Evolutionary conservation across 1,139 yeast genomes (phyloP).

Genomic region (Pichia sp.): DNA sequence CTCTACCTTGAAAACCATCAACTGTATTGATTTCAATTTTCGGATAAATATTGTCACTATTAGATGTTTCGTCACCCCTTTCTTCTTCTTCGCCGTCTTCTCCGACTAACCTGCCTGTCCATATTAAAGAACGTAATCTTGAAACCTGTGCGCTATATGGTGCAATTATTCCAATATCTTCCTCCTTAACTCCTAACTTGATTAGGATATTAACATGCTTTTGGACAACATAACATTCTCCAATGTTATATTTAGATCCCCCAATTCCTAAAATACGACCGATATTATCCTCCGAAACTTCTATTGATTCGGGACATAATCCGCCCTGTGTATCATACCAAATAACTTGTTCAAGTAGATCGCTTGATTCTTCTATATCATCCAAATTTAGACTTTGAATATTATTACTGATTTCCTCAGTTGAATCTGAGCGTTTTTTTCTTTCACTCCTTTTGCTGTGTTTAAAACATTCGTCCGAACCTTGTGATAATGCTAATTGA

Average conservation of each 20-base stretch:
- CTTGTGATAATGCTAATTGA: conserved; percentile 15
- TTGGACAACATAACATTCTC: conserved; percentile 58
- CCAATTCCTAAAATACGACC: conserved; percentile 5
- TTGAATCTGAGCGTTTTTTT: background rate
- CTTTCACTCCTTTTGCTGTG: conserved; percentile 13
- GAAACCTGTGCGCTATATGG: conserved; percentile 88
- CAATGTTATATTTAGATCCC: conserved; percentile 61
- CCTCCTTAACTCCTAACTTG: conserved; percentile 40
- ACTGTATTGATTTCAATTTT: conserved; percentile 76
- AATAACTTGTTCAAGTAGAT: conserved; percentile 27
- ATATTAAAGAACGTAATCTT: conserved; percentile 42
- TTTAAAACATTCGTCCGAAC: background rate
- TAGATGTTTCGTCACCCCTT: background rate
- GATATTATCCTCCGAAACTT: conserved; percentile 28
- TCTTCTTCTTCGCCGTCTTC: conserved; percentile 10
- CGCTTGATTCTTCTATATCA: conserved; percentile 1
- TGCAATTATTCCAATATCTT: conserved; percentile 72
- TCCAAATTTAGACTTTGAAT: background rate
- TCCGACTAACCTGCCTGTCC: conserved; percentile 34
- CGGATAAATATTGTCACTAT: conserved; percentile 30
- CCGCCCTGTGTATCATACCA: conserved; percentile 98
- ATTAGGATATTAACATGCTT: conserved; percentile 50
- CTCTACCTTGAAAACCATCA: conserved; percentile 94
- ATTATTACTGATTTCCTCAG: background rate
- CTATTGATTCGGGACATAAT: conserved; percentile 56